phyloP scores from a whole-genome alignment of 139 green algal species.

The Chlamydomonas schloesseri region DNA sequence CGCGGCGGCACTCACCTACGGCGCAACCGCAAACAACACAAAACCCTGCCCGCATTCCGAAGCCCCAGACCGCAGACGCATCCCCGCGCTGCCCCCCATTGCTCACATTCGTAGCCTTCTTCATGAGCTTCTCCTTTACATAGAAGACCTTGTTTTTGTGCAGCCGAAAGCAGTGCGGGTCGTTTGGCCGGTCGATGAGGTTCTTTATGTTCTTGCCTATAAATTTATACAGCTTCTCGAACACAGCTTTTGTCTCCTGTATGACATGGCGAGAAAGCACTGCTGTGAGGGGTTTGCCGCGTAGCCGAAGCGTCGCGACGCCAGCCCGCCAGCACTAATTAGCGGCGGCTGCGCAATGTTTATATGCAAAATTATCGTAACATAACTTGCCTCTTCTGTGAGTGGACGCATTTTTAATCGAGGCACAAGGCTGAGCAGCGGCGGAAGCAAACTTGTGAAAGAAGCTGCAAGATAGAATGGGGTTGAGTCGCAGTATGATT shows the following conservation, averaged over 20 bases:
- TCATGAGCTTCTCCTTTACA: constrained; percentile 93
- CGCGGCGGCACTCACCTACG: too few species aligned
- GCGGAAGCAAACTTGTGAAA: too few species aligned
- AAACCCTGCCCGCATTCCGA: too few species aligned
- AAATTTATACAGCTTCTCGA: constrained; percentile 99
- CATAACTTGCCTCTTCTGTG: constrained; percentile 64
- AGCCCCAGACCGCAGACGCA: too few species aligned
- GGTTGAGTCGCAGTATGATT: too few species aligned
- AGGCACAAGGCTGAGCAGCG: too few species aligned
- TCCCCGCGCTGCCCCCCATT: too few species aligned
- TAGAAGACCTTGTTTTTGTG: constrained; percentile 98
- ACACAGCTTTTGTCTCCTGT: constrained; percentile 94
- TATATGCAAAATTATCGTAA: background rate
- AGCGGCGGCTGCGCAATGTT: too few species aligned
- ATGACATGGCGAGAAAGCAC: background rate
- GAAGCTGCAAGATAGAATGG: too few species aligned
- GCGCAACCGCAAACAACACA: too few species aligned
- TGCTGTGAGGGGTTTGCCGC: background rate
- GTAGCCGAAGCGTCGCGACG: too few species aligned
- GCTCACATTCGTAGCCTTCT: constrained; percentile 89
- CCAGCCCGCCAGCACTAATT: too few species aligned
- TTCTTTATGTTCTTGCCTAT: constrained; percentile 97
- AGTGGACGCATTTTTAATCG: constrained; percentile 66
- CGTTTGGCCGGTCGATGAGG: constrained; percentile 87
- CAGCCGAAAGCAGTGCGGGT: constrained; percentile 91